Evolutionary conservation across 176 grass and related monocot genomes (phyloP).

Genomic region (Oryza officinalis): DNA sequence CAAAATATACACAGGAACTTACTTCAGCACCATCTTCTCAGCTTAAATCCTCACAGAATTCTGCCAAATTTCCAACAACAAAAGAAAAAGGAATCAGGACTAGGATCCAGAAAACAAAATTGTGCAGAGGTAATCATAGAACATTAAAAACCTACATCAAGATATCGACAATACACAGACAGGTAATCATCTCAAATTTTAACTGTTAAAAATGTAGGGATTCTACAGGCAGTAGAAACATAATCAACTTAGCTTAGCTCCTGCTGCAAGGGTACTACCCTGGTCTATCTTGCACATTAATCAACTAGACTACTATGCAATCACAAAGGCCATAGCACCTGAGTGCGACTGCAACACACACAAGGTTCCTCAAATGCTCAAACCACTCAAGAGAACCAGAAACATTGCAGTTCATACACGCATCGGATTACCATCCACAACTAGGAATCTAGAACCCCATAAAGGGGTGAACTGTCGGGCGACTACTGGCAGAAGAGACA

Average conservation of each 20-base stretch:
- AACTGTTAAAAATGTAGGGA: neutral
- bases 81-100: neutral
- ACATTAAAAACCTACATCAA: neutral
- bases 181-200: neutral
- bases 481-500: constrained; percentile 46
- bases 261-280: constrained; percentile 32
- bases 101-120: neutral
- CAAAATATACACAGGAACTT: constrained; percentile 18
- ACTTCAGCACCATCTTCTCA: constrained; percentile 83
- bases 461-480: constrained; percentile 1
- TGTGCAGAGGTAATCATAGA: neutral
- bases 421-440: neutral
- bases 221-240: constrained; percentile 38
- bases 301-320: constrained; percentile 27
- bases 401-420: neutral
- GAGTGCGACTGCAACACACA: neutral
- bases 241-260: neutral
- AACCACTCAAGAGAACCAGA: neutral
- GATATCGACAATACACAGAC: neutral
- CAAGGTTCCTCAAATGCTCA: neutral
- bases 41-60: constrained; percentile 38
- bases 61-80: neutral
- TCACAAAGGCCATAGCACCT: constrained; percentile 1
- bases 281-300: constrained; percentile 14
- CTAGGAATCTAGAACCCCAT: neutral